Percentiles rank a stretch among this genome's conserved stretches.
phyloP scores from a whole-genome alignment of 2,329 filamentous ascomycete species.

The Furcasterigmium sp. region DNA sequence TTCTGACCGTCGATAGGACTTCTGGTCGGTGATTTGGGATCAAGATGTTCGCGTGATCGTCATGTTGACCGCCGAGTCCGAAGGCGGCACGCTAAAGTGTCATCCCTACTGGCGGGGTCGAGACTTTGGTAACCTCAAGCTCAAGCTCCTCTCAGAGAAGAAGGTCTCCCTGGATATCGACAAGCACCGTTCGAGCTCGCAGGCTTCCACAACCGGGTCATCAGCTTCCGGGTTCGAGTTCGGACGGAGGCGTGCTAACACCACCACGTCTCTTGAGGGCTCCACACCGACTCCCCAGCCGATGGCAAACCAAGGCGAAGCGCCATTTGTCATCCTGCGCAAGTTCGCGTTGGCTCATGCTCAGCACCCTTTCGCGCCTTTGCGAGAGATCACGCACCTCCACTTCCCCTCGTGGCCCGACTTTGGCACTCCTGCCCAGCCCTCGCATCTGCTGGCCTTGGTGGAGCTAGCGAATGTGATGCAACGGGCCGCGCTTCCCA shows the following conservation, averaged over 20 bases:
- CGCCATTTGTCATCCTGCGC: constrained; percentile 74
- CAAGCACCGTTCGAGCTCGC: constrained; percentile 32
- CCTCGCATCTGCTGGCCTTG: constrained; percentile 77
- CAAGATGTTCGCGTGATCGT: constrained; percentile 92
- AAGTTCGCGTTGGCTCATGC: constrained; percentile 81
- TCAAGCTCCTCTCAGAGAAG: constrained; percentile 77
- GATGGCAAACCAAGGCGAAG: constrained; percentile 38
- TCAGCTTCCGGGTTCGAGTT: constrained; percentile 6
- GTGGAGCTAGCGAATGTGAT: constrained; percentile 83
- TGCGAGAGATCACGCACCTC: constrained; percentile 89
- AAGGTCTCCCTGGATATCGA: constrained; percentile 72
- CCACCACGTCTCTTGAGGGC: constrained; percentile 20
- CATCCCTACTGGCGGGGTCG: constrained; percentile 86
- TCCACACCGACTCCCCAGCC: constrained; percentile 17
- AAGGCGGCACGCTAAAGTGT: constrained; percentile 90
- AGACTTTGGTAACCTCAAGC: constrained; percentile 70
- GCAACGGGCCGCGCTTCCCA: constrained; percentile 51
- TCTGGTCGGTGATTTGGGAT: constrained; percentile 97
- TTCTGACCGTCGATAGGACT: no score
- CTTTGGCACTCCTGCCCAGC: constrained; percentile 87
- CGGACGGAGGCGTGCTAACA: constrained; percentile 23
- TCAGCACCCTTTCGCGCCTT: constrained; percentile 72
- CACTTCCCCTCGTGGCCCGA: constrained; percentile 98
- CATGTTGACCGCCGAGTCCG: constrained; percentile 91
- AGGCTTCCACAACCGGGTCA: constrained; percentile 11